Evolutionary conservation across 2,329 filamentous ascomycete species (phyloP).

Genomic region (Clonostachys rhizophaga): DNA sequence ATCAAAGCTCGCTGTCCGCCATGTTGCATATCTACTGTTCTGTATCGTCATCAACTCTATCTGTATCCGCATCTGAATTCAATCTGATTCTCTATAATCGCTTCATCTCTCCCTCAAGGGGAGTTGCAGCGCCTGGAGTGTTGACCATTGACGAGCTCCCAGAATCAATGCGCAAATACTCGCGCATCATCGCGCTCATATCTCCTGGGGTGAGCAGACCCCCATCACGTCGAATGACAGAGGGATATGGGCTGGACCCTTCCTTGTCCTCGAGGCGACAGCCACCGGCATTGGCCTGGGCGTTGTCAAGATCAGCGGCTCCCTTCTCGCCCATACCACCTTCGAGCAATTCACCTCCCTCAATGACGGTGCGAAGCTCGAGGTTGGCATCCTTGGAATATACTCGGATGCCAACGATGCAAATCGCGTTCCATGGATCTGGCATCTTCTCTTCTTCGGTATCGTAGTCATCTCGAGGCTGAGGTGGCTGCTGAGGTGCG

Average conservation of each 20-base stretch:
- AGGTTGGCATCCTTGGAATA: conserved; percentile 54
- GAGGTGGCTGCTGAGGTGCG: conserved; percentile 24
- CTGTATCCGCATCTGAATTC: too few species aligned
- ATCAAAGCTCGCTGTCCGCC: too few species aligned
- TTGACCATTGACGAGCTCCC: conserved; percentile 16
- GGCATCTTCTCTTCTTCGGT: conserved; percentile 52
- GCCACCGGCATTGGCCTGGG: conserved; percentile 49
- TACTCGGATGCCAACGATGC: conserved; percentile 55
- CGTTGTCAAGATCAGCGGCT: conserved; percentile 50
- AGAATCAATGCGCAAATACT: conserved; percentile 19
- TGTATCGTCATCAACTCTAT: too few species aligned
- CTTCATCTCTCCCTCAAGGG: conserved; percentile 16
- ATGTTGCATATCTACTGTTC: too few species aligned
- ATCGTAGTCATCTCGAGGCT: conserved; percentile 34
- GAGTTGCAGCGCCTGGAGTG: conserved; percentile 20
- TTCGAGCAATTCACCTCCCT: conserved; percentile 47
- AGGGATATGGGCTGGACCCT: conserved; percentile 6
- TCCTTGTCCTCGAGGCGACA: conserved; percentile 16
- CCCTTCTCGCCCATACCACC: conserved; percentile 54
- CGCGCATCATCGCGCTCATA: conserved; percentile 14
- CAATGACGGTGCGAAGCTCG: conserved; percentile 50
- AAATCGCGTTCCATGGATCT: conserved; percentile 60
- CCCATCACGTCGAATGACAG: conserved; percentile 16
- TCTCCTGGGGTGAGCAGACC: conserved; percentile 11
- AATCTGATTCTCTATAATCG: conserved; percentile 9